Base-by-base conservation (phyloP, 2,329 filamentous ascomycete genomes). In the Sordariomycetes sp. region DNA sequence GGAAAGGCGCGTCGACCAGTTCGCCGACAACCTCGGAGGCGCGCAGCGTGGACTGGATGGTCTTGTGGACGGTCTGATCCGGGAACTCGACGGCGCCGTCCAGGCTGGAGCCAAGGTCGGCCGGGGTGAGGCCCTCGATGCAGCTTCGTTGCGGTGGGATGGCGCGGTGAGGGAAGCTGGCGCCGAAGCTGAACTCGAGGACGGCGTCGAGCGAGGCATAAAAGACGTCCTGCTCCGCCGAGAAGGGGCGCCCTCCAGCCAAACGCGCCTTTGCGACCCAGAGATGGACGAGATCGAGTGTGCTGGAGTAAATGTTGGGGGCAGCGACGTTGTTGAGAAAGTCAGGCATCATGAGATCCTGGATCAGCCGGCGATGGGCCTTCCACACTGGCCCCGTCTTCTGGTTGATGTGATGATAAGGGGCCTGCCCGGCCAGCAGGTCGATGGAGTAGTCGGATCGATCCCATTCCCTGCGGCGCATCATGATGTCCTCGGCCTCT, bases 391-490 rank as follows among this genome's bases (percentile, higher is more conserved):
- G 32, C 2, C 45, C 50, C 5, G 52, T 55, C 36, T 46, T 38
- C 25, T 52, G 46, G 15, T 50, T 43, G 18, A 53, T 53, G 38
- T 64, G 59, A 40, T 57, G 49, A 18, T 55, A 35, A 2, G 50
- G 52, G 12, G 49, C 40, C 11, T 55, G 45, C 10, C 55, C 57
- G 16, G 46, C 44, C 18, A 62, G 44, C 5, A 56, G 29, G n/a
- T 54, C 47, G 12, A 41, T 39, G 19, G 58, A 54, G 43, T 52
- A 55, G 39, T 44, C 43, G 32, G 53, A 55, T 6, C 62, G 55
- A 45, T 69, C 65, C 33, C 66, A 68, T 28, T 68, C 64, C 30
- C 55, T 59, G 6, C 63, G 58, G 2, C 63, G 56, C 5, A 61
- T 46, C 18, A 68, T 52, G 28, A 70, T 54, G 41, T 68, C 64